Percentiles rank a stretch among this genome's conserved stretches.
phyloP scores from a whole-genome alignment of 2,329 filamentous ascomycete genomes.

The Penicillium sclerotigenum region DNA sequence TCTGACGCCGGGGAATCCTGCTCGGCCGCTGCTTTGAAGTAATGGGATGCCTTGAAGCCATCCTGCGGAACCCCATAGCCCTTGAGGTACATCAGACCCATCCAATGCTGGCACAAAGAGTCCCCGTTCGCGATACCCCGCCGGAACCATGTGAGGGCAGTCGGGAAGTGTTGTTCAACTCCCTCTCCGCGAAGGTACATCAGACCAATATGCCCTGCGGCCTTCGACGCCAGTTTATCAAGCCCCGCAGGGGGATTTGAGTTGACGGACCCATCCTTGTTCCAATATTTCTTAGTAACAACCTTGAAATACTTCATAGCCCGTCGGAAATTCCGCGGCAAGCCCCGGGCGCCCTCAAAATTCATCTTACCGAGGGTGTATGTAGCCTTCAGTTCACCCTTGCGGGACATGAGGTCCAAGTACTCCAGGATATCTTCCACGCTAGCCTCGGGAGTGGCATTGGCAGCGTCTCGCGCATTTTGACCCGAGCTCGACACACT shows the following conservation, averaged over 20 bases:
- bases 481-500: constrained; percentile 83
- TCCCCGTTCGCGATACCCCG: constrained; percentile 74
- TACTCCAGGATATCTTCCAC: constrained; percentile 95
- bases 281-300: constrained; percentile 80
- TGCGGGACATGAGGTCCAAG: constrained; percentile 81
- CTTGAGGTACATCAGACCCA: constrained; percentile 79
- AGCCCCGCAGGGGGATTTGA: constrained; percentile 67
- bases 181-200: constrained; percentile 91
- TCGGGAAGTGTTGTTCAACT: constrained; percentile 71
- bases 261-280: constrained; percentile 68
- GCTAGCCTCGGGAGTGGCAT: constrained; percentile 77
- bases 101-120: constrained; percentile 76
- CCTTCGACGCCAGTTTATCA: constrained; percentile 76
- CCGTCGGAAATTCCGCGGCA: constrained; percentile 68
- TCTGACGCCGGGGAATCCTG: constrained; percentile 78
- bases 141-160: constrained; percentile 78
- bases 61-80: constrained; percentile 72
- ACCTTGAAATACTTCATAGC: constrained; percentile 79
- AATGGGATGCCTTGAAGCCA: constrained; percentile 66
- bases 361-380: constrained; percentile 82
- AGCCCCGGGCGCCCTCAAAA: constrained; percentile 77
- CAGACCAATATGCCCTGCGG: constrained; percentile 79
- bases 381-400: constrained; percentile 82
- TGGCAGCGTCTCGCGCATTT: constrained; percentile 71
- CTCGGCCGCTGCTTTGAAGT: constrained; percentile 75